Base-by-base conservation (phyloP, 73 alveolate genomes). In the Paramecium bursaria region DNA sequence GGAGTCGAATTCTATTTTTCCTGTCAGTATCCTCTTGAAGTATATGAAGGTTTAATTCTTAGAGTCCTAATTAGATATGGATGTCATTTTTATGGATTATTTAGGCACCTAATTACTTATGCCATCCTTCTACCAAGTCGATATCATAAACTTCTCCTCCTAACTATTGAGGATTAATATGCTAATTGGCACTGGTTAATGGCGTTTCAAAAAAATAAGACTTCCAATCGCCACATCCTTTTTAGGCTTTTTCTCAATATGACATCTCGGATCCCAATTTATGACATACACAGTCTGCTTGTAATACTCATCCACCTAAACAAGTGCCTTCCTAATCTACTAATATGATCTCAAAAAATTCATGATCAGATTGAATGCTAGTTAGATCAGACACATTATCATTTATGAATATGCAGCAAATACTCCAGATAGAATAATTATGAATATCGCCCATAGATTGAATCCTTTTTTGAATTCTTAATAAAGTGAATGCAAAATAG, bases 201-300 rank as follows among this genome's bases (percentile, higher is more conserved):
- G 82, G 22, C 82, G 17, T 21, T 67, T 67, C 13, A 67, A 22
- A 21, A 67, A 67, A 6, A 67, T 21, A 7, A 67, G 11, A 67
- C 44, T 67, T 39, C 82, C 82, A 25, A 67, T 47, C 19, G 44
- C 33, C 44, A 67, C 82, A 67, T 67, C 55, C 6, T 42, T 11
- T 27, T 67, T 67, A 3, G 82, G 82, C 17, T 35, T 25, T 67
- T 67, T 67, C 11, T 27, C 33, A 2, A 67, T 67, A 9, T 42
- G 82, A 46, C 82, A 67, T 42, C 33, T 67, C 1, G 82, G 82
- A n/a, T 67, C 46, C 82, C 82, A 67, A 7, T 47, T 35, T 11
- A 67, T 27, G 1, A 67, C 55, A 42, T 67, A 39, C 10, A 67
- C 82, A 35, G 60, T 67, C 50, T 67, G 25, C 10, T 67, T 21